These are phyloP conservation scores for Schizosaccharomyces japonicus DNA, from an alignment of 805 yeast species.

Conservation along the genomic window DNA sequence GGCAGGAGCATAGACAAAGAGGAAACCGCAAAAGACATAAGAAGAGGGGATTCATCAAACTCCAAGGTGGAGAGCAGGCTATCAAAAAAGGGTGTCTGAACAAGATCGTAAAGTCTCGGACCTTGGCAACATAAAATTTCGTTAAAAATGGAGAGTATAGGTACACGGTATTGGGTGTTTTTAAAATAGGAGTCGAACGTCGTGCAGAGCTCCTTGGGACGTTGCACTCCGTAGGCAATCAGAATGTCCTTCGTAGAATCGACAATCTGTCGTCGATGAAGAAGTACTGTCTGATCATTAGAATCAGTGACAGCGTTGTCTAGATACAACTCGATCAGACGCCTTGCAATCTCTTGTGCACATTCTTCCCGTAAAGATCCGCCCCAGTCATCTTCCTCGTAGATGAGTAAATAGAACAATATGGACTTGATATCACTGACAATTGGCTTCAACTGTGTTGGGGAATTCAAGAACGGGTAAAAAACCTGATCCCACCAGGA, in stretches of 20 bases:
- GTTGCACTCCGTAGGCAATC: not conserved
- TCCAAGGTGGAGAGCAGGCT: not conserved
- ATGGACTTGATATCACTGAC: not conserved
- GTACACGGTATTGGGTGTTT: not conserved
- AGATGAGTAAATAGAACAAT: not conserved
- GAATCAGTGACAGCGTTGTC: not conserved
- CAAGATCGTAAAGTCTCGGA: not conserved
- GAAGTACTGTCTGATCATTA: not conserved
- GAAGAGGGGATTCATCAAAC: not conserved
- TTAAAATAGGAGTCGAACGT: not conserved
- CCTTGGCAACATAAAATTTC: not conserved
- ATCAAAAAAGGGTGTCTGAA: not conserved
- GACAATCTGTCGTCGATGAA: not conserved
- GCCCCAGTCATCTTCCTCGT: not conserved
- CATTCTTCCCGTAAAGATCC: not conserved
- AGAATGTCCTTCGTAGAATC: not conserved
- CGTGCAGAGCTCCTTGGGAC: not conserved
- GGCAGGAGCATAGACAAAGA: not conserved
- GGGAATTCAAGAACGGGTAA: not conserved
- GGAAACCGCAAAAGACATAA: not conserved
- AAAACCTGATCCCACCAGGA: conserved; percentile 1
- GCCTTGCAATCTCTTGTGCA: not conserved
- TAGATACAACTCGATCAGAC: not conserved
- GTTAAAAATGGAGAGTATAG: not conserved
- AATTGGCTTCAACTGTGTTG: not conserved